Base-by-base conservation (phyloP, 306 rosid genomes). In the Vigna trinervia region DNA sequence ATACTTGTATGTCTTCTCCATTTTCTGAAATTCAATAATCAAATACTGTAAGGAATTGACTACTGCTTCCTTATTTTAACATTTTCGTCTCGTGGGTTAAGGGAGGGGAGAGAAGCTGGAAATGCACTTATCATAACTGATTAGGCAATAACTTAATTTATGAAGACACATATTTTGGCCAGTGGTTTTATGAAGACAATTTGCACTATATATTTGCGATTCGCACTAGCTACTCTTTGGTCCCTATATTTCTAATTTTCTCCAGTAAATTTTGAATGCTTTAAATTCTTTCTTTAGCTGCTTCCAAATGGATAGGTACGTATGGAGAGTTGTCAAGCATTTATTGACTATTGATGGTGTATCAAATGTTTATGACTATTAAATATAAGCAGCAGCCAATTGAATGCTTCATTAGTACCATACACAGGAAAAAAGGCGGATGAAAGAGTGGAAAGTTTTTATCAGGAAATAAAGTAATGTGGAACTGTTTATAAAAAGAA, bases 1-100 rank as follows among this genome's bases (percentile, higher is more conserved):
- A 81, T 60, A 96, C 94, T 86, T 96, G 99, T 23, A 96, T 91
- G 87, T 88, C 93, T 71, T 96, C 99, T 28, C 99, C 98, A 81
- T 96, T 96, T 80, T 92, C 99, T 96, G 94, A 84, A 80, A 86
- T 80, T 69, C 32, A 85, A 87, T 58, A 79, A 75, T 62, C 34
- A 57, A 30, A 79, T 13, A 66, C 71, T 26, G 61, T 59, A 75
- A 78, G 56, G 53, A 73, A 62, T 41, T 56, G 53, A 64, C 39
- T 67, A 75, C 19, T 59, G 58, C 66, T 26, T 69, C 80, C 53
- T 74, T 62, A 43, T 45, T 58, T 12, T 39, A 22, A 48, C 48
- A 45, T 34, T 48, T 80, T 62, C 67, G 48, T 14, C 11, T 67
- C 13, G 15, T 19, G 56, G 23, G 34, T 65, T 45, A 80, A 67